A percentile compares a stretch with the other conserved stretches of the same genome.
These are phyloP conservation scores for Vigna angularis DNA, from an alignment of 306 rosid genomes.

Conservation along the genomic window DNA sequence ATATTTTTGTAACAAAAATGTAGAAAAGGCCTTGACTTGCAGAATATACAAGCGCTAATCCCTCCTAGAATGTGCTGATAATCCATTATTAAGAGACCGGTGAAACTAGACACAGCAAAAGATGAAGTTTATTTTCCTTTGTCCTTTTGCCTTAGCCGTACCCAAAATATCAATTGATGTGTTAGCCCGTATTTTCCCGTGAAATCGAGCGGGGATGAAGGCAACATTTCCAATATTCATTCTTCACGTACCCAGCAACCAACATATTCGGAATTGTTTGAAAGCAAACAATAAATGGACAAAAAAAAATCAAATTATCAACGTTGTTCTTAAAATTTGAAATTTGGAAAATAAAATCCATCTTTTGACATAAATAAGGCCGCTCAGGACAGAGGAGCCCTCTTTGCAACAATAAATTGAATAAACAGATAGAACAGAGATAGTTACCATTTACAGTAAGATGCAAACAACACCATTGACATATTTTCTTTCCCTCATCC, in stretches of 20 bases:
- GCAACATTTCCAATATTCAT: background rate
- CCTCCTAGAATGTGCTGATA: slow-evolving; percentile 51
- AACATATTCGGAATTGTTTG: background rate
- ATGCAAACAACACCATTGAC: slow-evolving; percentile 21
- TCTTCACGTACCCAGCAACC: background rate
- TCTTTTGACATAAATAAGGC: slow-evolving; percentile 2
- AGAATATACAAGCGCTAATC: slow-evolving; percentile 43
- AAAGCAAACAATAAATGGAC: background rate
- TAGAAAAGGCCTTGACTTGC: too few species aligned
- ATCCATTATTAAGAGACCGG: slow-evolving; percentile 59
- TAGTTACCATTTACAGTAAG: background rate
- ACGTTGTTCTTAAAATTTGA: background rate
- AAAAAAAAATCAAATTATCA: slow-evolving; percentile 5
- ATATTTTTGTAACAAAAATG: too few species aligned
- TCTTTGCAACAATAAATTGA: slow-evolving; percentile 1
- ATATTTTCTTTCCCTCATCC: slow-evolving; percentile 14
- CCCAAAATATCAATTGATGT: too few species aligned
- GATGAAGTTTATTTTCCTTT: background rate
- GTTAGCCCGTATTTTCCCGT: too few species aligned
- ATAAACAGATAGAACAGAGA: slow-evolving; percentile 25
- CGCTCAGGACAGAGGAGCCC: background rate
- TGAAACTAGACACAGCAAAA: background rate
- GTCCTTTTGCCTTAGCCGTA: too few species aligned
- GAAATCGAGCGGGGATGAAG: too few species aligned
- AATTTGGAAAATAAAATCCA: slow-evolving; percentile 15